Evolutionary conservation across 805 yeast genomes (phyloP).

Genomic region (Scheffersomyces ergatensis): DNA sequence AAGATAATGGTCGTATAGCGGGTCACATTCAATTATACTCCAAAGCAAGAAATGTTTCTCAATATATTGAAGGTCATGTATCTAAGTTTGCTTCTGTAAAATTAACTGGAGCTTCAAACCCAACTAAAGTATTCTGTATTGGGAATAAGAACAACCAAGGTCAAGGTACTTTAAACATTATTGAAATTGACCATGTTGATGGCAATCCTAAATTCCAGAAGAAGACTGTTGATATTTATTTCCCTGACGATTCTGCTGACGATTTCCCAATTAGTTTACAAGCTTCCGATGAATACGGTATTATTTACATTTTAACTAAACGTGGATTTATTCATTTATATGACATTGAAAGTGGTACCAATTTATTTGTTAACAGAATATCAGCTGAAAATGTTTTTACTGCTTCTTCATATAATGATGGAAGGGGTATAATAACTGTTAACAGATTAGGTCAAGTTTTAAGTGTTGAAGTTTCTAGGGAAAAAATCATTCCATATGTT

Average conservation of each 20-base stretch:
- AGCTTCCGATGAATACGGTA: conserved; percentile 81
- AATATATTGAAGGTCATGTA: conserved; percentile 97
- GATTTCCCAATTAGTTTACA: conserved; percentile 96
- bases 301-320: conserved; percentile 86
- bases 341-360: conserved; percentile 89
- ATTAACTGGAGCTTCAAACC: conserved; percentile 67
- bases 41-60: conserved; percentile 86
- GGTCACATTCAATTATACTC: conserved; percentile 95
- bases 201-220: conserved; percentile 82
- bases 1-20: conserved; percentile 88
- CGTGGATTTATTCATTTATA: conserved; percentile 95
- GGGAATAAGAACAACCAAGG: conserved; percentile 82
- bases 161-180: conserved; percentile 76
- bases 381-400: conserved; percentile 95
- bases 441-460: conserved; percentile 95
- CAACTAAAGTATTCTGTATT: conserved; percentile 86
- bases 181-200: conserved; percentile 93
- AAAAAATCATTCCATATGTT: conserved; percentile 85
- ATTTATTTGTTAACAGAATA: conserved; percentile 92
- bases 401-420: conserved; percentile 67
- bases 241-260: conserved; percentile 93
- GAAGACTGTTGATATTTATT: conserved; percentile 88
- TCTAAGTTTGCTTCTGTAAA: conserved; percentile 79
- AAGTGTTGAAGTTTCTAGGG: conserved; percentile 83
- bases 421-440: conserved; percentile 86